phyloP scores from a whole-genome alignment of 768 basidiomycete genomes.

The Leccinum disarticulatum region DNA sequence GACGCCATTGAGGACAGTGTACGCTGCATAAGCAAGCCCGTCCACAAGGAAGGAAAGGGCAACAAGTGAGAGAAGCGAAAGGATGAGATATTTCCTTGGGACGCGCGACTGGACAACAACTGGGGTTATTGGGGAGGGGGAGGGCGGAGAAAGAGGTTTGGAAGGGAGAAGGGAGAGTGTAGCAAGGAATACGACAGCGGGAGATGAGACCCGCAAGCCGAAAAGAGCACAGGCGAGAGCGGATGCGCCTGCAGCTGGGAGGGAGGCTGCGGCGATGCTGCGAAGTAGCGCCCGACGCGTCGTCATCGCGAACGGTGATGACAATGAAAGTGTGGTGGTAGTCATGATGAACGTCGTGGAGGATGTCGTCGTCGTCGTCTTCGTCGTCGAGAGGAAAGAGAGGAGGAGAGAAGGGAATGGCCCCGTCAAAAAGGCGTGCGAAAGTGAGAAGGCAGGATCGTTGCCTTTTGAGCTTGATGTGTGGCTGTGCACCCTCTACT shows the following conservation, averaged over 20 bases:
- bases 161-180: slow-evolving; percentile 58
- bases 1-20: slow-evolving; percentile 58
- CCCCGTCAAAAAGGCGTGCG: slow-evolving; percentile 31
- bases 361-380: slow-evolving; percentile 32
- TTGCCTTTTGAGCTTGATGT: slow-evolving; percentile 32
- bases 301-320: slow-evolving; percentile 18
- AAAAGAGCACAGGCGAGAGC: slow-evolving; percentile 42
- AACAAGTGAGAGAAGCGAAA: slow-evolving; percentile 64
- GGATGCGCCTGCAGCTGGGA: slow-evolving; percentile 26
- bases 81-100: slow-evolving; percentile 76
- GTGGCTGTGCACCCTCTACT: slow-evolving; percentile 27
- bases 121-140: slow-evolving; percentile 65
- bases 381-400: slow-evolving; percentile 17
- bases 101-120: slow-evolving; percentile 72
- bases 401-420: slow-evolving; percentile 22
- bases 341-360: slow-evolving; percentile 11
- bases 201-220: slow-evolving; percentile 64
- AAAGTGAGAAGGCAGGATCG: slow-evolving; percentile 23
- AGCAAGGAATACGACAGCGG: slow-evolving; percentile 60
- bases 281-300: slow-evolving; percentile 26
- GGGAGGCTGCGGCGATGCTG: slow-evolving; percentile 21
- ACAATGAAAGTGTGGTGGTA: not conserved
- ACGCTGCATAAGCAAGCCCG: slow-evolving; percentile 68
- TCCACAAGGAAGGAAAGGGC: slow-evolving; percentile 78
- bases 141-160: slow-evolving; percentile 43